These are phyloP conservation scores for Sutorius eximius DNA, from an alignment of 1,284 basidiomycete species.

Conservation along the genomic window DNA sequence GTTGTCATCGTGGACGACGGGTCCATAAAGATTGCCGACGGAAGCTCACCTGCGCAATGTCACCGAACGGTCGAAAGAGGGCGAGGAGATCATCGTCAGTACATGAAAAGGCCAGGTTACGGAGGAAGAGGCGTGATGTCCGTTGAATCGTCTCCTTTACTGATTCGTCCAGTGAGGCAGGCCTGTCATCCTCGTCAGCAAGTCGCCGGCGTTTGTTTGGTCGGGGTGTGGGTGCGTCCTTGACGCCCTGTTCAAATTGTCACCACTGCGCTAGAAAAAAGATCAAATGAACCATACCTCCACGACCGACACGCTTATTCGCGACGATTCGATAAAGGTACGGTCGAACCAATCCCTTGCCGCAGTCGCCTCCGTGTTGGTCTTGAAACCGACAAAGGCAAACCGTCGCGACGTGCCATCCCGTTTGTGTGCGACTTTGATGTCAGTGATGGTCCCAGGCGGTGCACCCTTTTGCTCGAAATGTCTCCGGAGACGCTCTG, in stretches of 20 bases:
- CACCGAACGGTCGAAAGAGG: slow-evolving; percentile 74
- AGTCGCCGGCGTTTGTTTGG: slow-evolving; percentile 67
- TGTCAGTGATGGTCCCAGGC: slow-evolving; percentile 80
- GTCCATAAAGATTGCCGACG: slow-evolving; percentile 3
- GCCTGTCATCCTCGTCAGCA: slow-evolving; percentile 20
- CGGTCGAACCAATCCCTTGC: slow-evolving; percentile 86
- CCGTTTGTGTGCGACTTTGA: slow-evolving; percentile 76
- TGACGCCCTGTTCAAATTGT: slow-evolving; percentile 49
- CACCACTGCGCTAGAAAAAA: background rate
- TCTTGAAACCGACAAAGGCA: slow-evolving; percentile 91
- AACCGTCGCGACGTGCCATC: slow-evolving; percentile 85
- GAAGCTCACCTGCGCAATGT: slow-evolving; percentile 66
- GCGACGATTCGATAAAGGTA: slow-evolving; percentile 75
- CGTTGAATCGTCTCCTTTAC: slow-evolving; percentile 68
- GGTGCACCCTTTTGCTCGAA: slow-evolving; percentile 65
- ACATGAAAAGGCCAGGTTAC: slow-evolving; percentile 87
- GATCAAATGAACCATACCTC: slow-evolving; percentile 49
- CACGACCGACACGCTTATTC: slow-evolving; percentile 77
- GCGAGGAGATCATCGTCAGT: slow-evolving; percentile 70
- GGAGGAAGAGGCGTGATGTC: slow-evolving; percentile 85
- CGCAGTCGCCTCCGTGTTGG: slow-evolving; percentile 70
- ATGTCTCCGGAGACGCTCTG: slow-evolving; percentile 67
- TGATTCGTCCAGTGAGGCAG: slow-evolving; percentile 38
- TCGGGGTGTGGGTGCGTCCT: slow-evolving; percentile 61
- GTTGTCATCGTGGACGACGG: slow-evolving; percentile 45